Conservation (phyloP, 345 rosid species). For the Cardamine resedifolia region DNA sequence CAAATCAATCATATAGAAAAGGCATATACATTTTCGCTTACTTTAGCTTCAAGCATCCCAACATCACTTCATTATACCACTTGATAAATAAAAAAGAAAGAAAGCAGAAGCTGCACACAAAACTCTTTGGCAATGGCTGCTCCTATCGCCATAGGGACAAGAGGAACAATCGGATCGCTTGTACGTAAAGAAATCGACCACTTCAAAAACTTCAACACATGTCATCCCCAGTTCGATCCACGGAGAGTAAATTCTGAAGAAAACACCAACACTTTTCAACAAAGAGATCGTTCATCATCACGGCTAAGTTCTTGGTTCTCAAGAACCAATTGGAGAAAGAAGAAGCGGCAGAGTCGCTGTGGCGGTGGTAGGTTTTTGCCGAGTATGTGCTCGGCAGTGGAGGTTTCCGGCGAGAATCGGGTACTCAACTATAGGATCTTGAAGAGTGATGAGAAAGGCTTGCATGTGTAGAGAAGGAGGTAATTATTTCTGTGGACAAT, state of each 20-base stretch:
- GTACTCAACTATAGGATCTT: conserved; percentile 56
- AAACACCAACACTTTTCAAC: not conserved
- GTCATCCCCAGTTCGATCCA: conserved; percentile 1
- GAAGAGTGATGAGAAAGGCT: conserved; percentile 43
- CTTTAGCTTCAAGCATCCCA: conserved; percentile 37
- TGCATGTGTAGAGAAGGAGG: conserved; percentile 3
- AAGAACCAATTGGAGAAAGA: conserved; percentile 50
- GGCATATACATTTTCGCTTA: not conserved
- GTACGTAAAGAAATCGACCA: conserved; percentile 74
- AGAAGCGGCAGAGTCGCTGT: conserved; percentile 39
- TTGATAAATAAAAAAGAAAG: conserved; percentile 17
- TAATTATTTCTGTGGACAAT: not conserved
- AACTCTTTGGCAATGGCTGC: conserved; percentile 36
- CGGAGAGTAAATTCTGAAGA: not conserved
- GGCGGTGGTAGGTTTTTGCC: conserved; percentile 43
- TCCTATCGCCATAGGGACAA: conserved; percentile 72
- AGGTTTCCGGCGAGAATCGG: conserved; percentile 45
- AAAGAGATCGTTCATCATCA: conserved; percentile 40
- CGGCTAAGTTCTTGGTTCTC: conserved; percentile 56
- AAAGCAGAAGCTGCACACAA: conserved; percentile 27
- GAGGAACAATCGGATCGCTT: conserved; percentile 82
- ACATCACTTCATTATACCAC: conserved; percentile 23
- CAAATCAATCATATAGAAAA: conserved; percentile 30
- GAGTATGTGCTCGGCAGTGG: conserved; percentile 54
- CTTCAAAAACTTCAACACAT: conserved; percentile 47